Base-by-base conservation (phyloP, 768 basidiomycete genomes). In the Kwoniella sp. region DNA sequence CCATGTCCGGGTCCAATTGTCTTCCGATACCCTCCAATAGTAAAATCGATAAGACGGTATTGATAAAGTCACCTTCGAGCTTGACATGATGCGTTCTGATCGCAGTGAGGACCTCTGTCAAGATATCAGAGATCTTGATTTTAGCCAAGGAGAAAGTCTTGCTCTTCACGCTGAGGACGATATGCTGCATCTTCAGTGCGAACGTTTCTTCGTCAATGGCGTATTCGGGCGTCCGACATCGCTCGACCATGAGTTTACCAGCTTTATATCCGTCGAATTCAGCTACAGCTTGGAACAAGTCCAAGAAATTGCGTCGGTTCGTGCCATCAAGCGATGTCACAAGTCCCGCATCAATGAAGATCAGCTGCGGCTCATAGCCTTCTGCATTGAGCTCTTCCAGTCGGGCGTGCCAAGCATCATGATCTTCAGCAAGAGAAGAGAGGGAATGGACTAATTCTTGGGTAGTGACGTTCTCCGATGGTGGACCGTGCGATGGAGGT, bases 31-130 rank as follows among this genome's bases (percentile, higher is more conserved):
- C 96, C 80, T 99, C 96, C 58, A 99, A 82, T 44, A 99, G 79
- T 58, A 99, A 81, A 60, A 97, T 92, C 10, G 90, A 91, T 63
- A 99, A 89, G 64, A 99, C 92, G 0, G 96, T 98, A 80, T 99
- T 99, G 49, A 98, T 88, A 77, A 99, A 99, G 79, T 98, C 96
- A 15, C 89, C 92, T 81, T 99, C 95, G 88, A 99, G 90, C 83
- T 92, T 97, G 68, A 98, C 96, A 76, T 96, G 95, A 79, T 97
- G 94, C 68, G 85, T 84, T 62, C 93, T 83, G 2, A 99, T 94
- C 33, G 88, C 86, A 71, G 82, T 88, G 53, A 99, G 82, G 8
- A 98, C 96, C 67, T 95, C 90, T 2, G 86, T 90, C 29, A 98
- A 82, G 65, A 99, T 86, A 78, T 98, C 94, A 27, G 90, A 89